phyloP scores from a whole-genome alignment of 352 stramenopile genomes.

The Phytopythium oedochilum region DNA sequence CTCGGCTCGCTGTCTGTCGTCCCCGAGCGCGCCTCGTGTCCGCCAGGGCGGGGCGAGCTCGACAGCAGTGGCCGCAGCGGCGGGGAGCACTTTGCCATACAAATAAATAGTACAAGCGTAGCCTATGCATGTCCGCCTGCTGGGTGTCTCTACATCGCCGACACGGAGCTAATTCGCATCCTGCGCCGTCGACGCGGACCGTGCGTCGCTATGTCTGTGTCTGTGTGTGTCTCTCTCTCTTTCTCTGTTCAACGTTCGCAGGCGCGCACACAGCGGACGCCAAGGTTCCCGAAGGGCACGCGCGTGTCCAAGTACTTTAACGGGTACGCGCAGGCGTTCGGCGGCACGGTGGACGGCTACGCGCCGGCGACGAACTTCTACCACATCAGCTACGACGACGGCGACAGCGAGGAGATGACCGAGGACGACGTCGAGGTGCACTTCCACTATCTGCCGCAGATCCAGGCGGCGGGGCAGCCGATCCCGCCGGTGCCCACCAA shows the following conservation, averaged over 20 bases:
- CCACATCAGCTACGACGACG: slow-evolving; percentile 74
- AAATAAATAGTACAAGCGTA: neutral
- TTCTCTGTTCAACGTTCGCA: slow-evolving; percentile 6
- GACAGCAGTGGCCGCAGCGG: too few species aligned
- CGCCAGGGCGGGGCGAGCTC: too few species aligned
- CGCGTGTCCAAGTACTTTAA: slow-evolving; percentile 68
- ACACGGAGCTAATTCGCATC: too few species aligned
- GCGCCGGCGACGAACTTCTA: slow-evolving; percentile 52
- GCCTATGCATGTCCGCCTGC: too few species aligned
- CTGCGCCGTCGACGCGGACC: neutral
- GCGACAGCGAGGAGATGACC: slow-evolving; percentile 80
- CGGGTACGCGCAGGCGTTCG: slow-evolving; percentile 51
- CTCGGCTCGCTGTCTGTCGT: too few species aligned
- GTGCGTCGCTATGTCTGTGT: neutral
- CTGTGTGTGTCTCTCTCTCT: too few species aligned
- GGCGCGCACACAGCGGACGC: slow-evolving; percentile 41
- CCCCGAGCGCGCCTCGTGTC: too few species aligned
- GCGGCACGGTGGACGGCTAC: slow-evolving; percentile 53
- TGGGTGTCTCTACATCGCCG: too few species aligned
- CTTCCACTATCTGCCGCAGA: slow-evolving; percentile 18
- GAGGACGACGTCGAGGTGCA: slow-evolving; percentile 58
- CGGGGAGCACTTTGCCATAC: neutral
- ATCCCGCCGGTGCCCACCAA: slow-evolving; percentile 13
- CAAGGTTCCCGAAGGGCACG: slow-evolving; percentile 55
- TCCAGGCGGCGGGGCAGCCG: neutral